Percentiles rank a stretch among this genome's conserved stretches.
These are phyloP conservation scores for Xylariales sp. DNA, from an alignment of 2,329 filamentous ascomycete genomes.

Conservation along the genomic window DNA sequence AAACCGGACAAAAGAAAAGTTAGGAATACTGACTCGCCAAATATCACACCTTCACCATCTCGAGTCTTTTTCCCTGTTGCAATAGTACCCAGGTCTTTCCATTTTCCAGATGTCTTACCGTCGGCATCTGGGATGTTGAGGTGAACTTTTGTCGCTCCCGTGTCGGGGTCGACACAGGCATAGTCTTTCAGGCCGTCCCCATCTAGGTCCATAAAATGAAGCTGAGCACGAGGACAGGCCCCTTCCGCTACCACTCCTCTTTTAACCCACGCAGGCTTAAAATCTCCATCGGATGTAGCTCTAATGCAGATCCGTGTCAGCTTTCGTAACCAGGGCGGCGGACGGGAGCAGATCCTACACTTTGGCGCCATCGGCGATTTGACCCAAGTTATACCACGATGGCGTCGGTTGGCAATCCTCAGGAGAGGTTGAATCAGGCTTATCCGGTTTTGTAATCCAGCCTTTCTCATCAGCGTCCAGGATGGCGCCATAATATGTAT, in stretches of 20 bases:
- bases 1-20: not conserved
- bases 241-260: not conserved
- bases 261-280: constrained; percentile 5
- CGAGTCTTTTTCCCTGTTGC: constrained; percentile 9
- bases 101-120: constrained; percentile 2
- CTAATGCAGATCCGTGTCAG: not conserved
- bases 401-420: not conserved
- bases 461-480: not conserved
- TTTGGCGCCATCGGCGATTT: not conserved
- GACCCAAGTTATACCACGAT: not conserved
- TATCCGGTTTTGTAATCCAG: constrained; percentile 6
- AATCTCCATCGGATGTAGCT: constrained; percentile 9
- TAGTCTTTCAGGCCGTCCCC: constrained; percentile 22
- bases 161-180: constrained; percentile 14
- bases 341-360: not conserved
- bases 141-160: not conserved
- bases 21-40: constrained; percentile 14
- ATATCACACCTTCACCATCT: not conserved
- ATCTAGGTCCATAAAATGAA: constrained; percentile 21
- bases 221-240: constrained; percentile 1
- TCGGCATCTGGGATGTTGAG: constrained; percentile 12
- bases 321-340: no score
- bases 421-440: not conserved
- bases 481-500: constrained; percentile 11
- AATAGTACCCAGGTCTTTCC: not conserved